Conservation (phyloP, 169 alveolate genomes). For the Plasmodium falciparum region DNA sequence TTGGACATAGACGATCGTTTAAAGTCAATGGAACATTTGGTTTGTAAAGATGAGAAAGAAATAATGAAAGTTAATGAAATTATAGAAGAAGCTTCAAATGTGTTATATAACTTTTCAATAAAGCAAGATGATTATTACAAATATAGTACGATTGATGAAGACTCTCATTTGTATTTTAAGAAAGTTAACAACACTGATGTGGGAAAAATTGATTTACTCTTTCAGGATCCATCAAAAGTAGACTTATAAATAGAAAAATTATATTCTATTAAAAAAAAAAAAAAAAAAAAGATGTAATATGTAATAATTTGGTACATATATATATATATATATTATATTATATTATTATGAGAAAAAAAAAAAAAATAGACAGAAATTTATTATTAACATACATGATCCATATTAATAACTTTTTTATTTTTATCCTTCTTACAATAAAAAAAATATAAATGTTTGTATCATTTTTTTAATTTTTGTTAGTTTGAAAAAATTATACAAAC, state of each 20-base stretch:
- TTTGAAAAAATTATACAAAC: slow-evolving; percentile 26
- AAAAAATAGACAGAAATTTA: too few relatives aligned
- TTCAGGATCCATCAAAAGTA: slow-evolving; percentile 49
- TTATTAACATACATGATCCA: too few relatives aligned
- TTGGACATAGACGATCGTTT: slow-evolving; percentile 18
- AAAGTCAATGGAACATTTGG: slow-evolving; percentile 30
- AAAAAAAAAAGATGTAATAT: too few relatives aligned
- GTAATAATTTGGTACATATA: too few relatives aligned
- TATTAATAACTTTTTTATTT: too few relatives aligned
- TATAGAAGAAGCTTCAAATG: slow-evolving; percentile 26
- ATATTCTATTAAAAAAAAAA: not conserved
- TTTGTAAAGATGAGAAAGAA: slow-evolving; percentile 48
- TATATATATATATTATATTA: too few relatives aligned
- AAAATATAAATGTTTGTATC: not conserved
- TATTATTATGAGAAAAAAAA: too few relatives aligned
- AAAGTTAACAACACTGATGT: slow-evolving; percentile 54
- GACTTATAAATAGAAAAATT: not conserved
- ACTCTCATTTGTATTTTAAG: slow-evolving; percentile 35
- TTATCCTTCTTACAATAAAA: too few relatives aligned
- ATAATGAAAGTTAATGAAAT: slow-evolving; percentile 29
- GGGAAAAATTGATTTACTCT: slow-evolving; percentile 30
- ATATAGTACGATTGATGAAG: slow-evolving; percentile 22
- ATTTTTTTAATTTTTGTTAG: slow-evolving; percentile 6
- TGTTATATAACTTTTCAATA: slow-evolving; percentile 11
- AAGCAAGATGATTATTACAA: slow-evolving; percentile 6